Percentiles rank a stretch among this genome's conserved stretches.
phyloP scores from a whole-genome alignment of 495 filamentous ascomycete genomes.

The Penicillium taxi region DNA sequence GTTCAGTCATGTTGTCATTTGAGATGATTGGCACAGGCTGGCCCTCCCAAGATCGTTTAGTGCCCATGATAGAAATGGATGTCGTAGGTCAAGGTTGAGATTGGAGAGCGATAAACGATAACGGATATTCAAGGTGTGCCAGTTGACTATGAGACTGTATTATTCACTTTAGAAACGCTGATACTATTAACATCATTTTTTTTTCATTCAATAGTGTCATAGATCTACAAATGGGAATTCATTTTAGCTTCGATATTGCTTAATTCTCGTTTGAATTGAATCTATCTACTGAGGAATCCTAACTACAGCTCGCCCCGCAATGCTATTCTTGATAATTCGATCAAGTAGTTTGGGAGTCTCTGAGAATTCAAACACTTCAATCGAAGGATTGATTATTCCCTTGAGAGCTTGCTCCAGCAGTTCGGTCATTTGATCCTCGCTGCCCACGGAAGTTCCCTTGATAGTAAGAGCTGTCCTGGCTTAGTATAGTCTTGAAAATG shows the following conservation, averaged over 20 bases:
- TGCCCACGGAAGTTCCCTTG: slow-evolving; percentile 25
- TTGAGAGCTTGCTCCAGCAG: slow-evolving; percentile 15
- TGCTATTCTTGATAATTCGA: slow-evolving; percentile 12
- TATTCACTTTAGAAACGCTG: no score
- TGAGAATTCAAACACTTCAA: slow-evolving; percentile 19
- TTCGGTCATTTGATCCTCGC: slow-evolving; percentile 18
- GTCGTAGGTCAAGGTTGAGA: background rate
- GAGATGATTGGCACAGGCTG: slow-evolving; percentile 32
- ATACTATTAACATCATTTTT: no score
- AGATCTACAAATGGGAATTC: no score
- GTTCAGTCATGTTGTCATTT: slow-evolving; percentile 20
- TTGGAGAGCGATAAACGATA: background rate
- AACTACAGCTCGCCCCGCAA: slow-evolving; percentile 21
- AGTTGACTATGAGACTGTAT: no score
- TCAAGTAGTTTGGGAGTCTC: slow-evolving; percentile 15
- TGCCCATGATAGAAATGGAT: slow-evolving; percentile 24
- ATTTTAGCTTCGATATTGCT: no score
- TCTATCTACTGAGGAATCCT: slow-evolving; percentile 11
- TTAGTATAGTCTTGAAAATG: no score
- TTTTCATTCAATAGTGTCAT: no score
- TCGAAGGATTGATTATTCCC: slow-evolving; percentile 15
- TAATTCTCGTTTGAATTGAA: no score
- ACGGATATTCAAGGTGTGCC: background rate
- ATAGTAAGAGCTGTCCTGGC: slow-evolving; percentile 22
- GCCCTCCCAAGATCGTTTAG: slow-evolving; percentile 56